These are phyloP conservation scores for Mallotus repandus DNA, from an alignment of 441 rosid species.

Conservation along the genomic window DNA sequence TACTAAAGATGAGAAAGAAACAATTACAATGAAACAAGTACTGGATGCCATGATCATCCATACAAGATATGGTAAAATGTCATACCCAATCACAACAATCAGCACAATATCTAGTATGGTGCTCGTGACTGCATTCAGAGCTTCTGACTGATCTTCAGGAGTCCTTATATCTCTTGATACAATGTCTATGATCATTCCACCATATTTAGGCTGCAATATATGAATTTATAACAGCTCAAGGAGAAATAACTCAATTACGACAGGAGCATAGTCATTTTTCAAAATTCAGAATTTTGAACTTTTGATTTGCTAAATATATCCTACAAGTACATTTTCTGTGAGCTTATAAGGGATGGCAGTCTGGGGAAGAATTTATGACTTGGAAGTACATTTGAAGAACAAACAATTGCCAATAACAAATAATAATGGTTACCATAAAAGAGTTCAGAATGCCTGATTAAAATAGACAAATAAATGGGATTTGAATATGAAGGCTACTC, in stretches of 20 bases:
- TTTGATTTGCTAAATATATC: background rate
- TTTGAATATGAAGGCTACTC: too few species aligned
- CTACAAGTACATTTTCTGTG: background rate
- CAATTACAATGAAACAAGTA: background rate
- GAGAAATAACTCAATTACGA: conserved; percentile 1
- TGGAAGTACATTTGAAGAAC: background rate
- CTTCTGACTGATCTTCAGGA: conserved; percentile 64
- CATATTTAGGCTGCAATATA: conserved; percentile 81
- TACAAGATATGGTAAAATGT: conserved; percentile 1
- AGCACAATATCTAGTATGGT: conserved; percentile 66
- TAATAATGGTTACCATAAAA: background rate
- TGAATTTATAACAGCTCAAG: background rate
- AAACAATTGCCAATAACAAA: background rate
- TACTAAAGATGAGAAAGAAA: background rate
- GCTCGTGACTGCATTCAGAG: conserved; percentile 58
- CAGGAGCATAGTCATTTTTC: background rate
- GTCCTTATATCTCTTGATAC: conserved; percentile 66
- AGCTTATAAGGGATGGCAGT: background rate
- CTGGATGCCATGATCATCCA: background rate
- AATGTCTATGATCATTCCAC: conserved; percentile 88
- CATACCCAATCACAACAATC: conserved; percentile 82
- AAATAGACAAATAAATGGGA: too few species aligned
- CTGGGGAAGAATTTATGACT: too few species aligned
- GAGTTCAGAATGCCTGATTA: too few species aligned
- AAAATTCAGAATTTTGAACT: conserved; percentile 10